Evolutionary conservation across 768 basidiomycete genomes (phyloP).

Genomic region (Tephrocybe rancida): DNA sequence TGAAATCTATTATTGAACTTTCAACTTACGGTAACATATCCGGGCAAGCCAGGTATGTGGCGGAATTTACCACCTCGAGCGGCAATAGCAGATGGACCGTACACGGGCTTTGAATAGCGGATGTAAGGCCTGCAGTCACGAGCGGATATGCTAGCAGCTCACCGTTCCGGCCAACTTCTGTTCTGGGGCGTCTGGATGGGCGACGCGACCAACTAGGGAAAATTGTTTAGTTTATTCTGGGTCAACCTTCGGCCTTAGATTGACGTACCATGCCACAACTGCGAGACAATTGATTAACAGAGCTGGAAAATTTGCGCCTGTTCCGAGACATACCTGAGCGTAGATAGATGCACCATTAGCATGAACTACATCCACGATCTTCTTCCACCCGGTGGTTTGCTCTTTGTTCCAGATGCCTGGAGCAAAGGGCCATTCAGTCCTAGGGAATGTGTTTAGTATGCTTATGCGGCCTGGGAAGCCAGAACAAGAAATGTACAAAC

Average conservation of each 20-base stretch:
- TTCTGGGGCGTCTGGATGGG: slow-evolving; percentile 40
- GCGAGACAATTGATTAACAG: background rate
- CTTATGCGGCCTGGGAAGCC: too few relatives aligned
- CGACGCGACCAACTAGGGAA: slow-evolving; percentile 32
- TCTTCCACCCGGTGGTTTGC: slow-evolving; percentile 47
- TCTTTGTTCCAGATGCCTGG: slow-evolving; percentile 51
- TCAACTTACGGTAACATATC: slow-evolving; percentile 39
- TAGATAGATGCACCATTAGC: slow-evolving; percentile 44
- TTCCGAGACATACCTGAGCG: slow-evolving; percentile 34
- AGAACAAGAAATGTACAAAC: slow-evolving; percentile 21
- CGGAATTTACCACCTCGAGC: slow-evolving; percentile 45
- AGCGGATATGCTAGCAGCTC: background rate
- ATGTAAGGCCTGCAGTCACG: background rate
- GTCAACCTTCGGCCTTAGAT: background rate
- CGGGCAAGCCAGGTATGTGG: slow-evolving; percentile 36
- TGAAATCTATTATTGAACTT: background rate
- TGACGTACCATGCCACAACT: slow-evolving; percentile 41
- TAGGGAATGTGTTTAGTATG: slow-evolving; percentile 16
- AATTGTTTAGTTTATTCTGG: background rate
- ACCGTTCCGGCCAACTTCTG: slow-evolving; percentile 38
- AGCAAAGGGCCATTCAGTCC: slow-evolving; percentile 44
- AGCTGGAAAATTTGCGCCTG: background rate
- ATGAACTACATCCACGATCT: slow-evolving; percentile 49
- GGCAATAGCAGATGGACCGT: slow-evolving; percentile 44
- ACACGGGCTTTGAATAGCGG: slow-evolving; percentile 36